Evolutionary conservation across 192 early-diverging fungal species (phyloP), one percentile per base, ranked within the genome.

Genomic region (Entomortierella chlamydospora): DNA sequence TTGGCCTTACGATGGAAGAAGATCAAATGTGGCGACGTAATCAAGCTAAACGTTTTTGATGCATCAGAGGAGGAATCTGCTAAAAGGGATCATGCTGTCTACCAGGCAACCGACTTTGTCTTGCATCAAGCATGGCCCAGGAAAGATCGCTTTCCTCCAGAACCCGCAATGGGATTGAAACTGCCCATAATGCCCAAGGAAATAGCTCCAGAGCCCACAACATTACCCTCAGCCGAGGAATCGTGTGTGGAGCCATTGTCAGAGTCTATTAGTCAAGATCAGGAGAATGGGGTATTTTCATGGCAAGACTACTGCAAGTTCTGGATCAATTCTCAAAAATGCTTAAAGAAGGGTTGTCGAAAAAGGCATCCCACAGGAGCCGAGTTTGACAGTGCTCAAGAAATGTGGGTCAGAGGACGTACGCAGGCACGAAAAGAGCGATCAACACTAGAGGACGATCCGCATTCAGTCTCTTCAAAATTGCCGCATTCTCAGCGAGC

Each of bases 401-500:
- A 64, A 31, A 64, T 65, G 30, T 79, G 76, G 76, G 76, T 79
- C 31, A 52, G 54, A 25, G 76, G 79, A 69, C 86, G 81, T 22
- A 53, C 68, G 17, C 61, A 62, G 37, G 70, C 56, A 47, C 68
- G 84, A 49, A 53, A 52, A 51, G 69, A 64, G 20, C 62, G 64
- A 45, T 79, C 72, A 33, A 62, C 59, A 39, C 63, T 85, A 22
- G 43, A 64, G 30, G 78, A 82, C 56, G 84, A 88, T 50, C 81
- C 81, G 11, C 85, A 86, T 50, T 29, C 62, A 2, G 62, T 60
- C 12, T 70, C 76, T 9, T 70, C 76, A 49, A 86, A 86, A 22
- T 73, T 76, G 15, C 85, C 84, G 4, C 88, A 89, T 51, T 69
- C 82, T 4, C 61, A 73, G 26, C 49, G 88, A 5, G 88, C 87